Evolutionary conservation across 2,329 filamentous ascomycete genomes (phyloP), one percentile per base, ranked within the genome.

Genomic region (Xylaria sp.): DNA sequence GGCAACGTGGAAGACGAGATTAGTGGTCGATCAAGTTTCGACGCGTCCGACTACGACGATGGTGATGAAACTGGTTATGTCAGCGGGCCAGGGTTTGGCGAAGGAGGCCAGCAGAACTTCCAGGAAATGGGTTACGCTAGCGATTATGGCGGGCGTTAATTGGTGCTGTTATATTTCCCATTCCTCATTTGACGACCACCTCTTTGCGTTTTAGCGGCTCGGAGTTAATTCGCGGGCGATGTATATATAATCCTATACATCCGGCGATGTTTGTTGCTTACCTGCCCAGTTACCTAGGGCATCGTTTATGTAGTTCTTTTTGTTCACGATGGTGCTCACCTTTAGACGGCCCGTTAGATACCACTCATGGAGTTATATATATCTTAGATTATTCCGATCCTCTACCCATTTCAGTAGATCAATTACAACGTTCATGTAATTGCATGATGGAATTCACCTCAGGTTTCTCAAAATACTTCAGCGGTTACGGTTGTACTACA

Each of bases 11-110:
- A 94, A 48, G 92, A 93, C 58, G 92, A 93, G 69, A 81, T 92
- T n/a, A 93, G 90, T 74, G 92, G 92, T 0, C 86, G 91, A 61
- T 93, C 92, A 71, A 94, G 91, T 71, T 96, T 95, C 74, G 93
- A 97, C 76, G 90, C 90, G 0, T 93, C 91, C 65, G 92, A 94
- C 76, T 92, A 90, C 71, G 91, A 92, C 65, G 90, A 92, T 54
- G 90, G 88, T 14, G 92, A 94, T 61, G 89, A 93, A 67, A 85
- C 86, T 60, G 90, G 91, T 21, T 91, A 91, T 72, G 85, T 90
- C 47, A 90, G 87, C 64, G 86, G 86, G 0, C 87, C 89, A 3
- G 86, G 86, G 0, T 89, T 85, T 65, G 86, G 86, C 11, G 85
- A 86, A n/a, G 83, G 85, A 8, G 82, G 88, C 82, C 79, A 79